phyloP scores from a whole-genome alignment of 495 filamentous ascomycete genomes.

The Staphylotrichum tortipilum region DNA sequence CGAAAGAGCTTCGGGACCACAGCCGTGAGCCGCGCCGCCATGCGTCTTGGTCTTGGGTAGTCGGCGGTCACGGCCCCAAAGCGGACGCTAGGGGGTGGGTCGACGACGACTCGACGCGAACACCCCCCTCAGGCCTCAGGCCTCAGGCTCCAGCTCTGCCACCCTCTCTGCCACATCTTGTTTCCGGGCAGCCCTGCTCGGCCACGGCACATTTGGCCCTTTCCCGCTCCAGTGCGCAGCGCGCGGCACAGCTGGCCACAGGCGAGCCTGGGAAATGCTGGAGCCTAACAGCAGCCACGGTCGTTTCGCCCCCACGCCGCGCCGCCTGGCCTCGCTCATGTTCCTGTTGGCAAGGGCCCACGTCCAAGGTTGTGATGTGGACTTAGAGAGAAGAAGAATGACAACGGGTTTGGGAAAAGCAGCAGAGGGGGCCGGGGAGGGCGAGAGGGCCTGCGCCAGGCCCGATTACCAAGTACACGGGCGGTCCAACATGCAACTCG shows the following conservation, averaged over 20 bases:
- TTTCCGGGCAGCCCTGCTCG: conserved; percentile 3
- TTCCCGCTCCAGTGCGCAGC: conserved; percentile 8
- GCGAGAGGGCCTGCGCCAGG: too few relatives aligned
- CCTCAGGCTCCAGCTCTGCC: conserved; percentile 5
- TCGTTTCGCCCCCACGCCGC: conserved; percentile 17
- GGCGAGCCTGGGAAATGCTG: conserved; percentile 20
- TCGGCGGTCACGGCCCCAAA: conserved; percentile 2
- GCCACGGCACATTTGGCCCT: conserved; percentile 14
- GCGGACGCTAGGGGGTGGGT: background rate
- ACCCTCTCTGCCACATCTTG: conserved; percentile 7
- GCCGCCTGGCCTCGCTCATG: conserved; percentile 9
- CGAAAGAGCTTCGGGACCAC: background rate
- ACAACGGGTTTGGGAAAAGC: too few relatives aligned
- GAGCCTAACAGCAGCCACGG: conserved; percentile 17
- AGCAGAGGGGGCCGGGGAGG: too few relatives aligned
- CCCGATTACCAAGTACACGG: too few relatives aligned
- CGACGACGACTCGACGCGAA: too few relatives aligned
- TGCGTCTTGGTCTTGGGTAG: too few relatives aligned
- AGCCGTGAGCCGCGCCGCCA: conserved; percentile 4
- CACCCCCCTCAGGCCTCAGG: too few relatives aligned
- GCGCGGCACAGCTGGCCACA: conserved; percentile 23
- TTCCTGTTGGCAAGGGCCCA: background rate
- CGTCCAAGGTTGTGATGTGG: too few relatives aligned
- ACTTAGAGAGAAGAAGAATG: too few relatives aligned
- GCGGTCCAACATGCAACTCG: too few relatives aligned